phyloP scores from a whole-genome alignment of 2,329 filamentous ascomycete species.

The Ploettnerulaceae sp. region DNA sequence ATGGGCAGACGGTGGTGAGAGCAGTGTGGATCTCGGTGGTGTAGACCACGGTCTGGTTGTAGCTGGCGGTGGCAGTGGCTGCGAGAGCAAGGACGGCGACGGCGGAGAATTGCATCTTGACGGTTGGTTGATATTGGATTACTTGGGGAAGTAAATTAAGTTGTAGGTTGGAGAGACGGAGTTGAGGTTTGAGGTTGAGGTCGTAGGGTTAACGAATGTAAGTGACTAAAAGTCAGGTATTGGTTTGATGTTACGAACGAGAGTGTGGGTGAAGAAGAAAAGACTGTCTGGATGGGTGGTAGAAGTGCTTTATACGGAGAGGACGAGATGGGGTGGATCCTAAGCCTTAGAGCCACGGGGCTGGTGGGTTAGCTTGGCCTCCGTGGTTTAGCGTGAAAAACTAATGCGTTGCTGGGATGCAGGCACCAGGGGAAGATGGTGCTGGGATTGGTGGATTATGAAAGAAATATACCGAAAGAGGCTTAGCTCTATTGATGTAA shows the following conservation, averaged over 20 bases:
- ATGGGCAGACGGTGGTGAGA: slow-evolving; percentile 48
- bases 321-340: not conserved
- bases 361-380: slow-evolving; percentile 3
- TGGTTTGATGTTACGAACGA: slow-evolving; percentile 13
- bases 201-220: slow-evolving; percentile 31
- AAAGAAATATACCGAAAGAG: not conserved
- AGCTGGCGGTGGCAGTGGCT: slow-evolving; percentile 28
- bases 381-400: not conserved
- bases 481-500: slow-evolving; percentile 2
- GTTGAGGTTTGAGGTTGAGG: slow-evolving; percentile 20
- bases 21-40: slow-evolving; percentile 46
- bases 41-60: slow-evolving; percentile 40
- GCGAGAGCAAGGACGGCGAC: slow-evolving; percentile 34
- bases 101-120: slow-evolving; percentile 38
- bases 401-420: not conserved
- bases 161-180: slow-evolving; percentile 5
- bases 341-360: no score
- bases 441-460: slow-evolving; percentile 3
- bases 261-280: slow-evolving; percentile 25
- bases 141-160: slow-evolving; percentile 23
- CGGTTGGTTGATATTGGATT: slow-evolving; percentile 25
- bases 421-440: not conserved
- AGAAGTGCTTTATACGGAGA: slow-evolving; percentile 20
- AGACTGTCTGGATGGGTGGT: slow-evolving; percentile 11
- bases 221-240: slow-evolving; percentile 31